These are phyloP conservation scores for Botrytis fabae DNA, from an alignment of 2,329 filamentous ascomycete species.

Conservation along the genomic window DNA sequence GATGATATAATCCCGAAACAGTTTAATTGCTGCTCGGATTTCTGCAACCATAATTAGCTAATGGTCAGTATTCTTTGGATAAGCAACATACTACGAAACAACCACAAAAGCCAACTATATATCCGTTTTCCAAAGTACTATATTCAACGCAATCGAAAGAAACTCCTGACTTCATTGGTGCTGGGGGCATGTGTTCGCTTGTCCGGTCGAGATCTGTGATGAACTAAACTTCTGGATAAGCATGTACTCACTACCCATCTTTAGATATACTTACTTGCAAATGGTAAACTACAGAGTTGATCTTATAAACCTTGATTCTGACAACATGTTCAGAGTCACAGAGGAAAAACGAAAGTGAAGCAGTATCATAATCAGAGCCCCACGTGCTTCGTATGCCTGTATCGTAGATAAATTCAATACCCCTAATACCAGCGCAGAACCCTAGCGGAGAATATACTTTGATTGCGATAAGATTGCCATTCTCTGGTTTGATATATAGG, in stretches of 20 bases:
- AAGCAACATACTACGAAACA: constrained; percentile 22
- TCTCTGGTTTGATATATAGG: not conserved
- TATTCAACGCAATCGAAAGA: constrained; percentile 21
- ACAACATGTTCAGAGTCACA: constrained; percentile 21
- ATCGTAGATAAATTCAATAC: constrained; percentile 24
- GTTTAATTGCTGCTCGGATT: constrained; percentile 17
- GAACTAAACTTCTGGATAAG: constrained; percentile 20
- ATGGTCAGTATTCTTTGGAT: constrained; percentile 6
- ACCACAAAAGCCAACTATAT: constrained; percentile 25
- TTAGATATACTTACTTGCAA: constrained; percentile 23
- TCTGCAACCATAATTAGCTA: constrained; percentile 19
- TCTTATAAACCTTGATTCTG: constrained; percentile 24
- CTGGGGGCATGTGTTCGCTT: constrained; percentile 20
- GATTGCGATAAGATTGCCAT: not conserved
- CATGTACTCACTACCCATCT: not conserved
- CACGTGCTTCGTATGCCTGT: constrained; percentile 16
- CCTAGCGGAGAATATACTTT: not conserved
- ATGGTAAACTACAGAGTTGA: constrained; percentile 23
- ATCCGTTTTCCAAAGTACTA: constrained; percentile 14
- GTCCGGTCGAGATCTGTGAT: constrained; percentile 22
- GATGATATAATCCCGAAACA: constrained; percentile 25
- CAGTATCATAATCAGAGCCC: constrained; percentile 21
- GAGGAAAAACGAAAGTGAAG: constrained; percentile 26
- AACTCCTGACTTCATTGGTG: constrained; percentile 4
- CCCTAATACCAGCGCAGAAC: constrained; percentile 11